Conservation (phyloP, 495 filamentous ascomycete genomes). For the Hapsidospora chrysogenum region DNA sequence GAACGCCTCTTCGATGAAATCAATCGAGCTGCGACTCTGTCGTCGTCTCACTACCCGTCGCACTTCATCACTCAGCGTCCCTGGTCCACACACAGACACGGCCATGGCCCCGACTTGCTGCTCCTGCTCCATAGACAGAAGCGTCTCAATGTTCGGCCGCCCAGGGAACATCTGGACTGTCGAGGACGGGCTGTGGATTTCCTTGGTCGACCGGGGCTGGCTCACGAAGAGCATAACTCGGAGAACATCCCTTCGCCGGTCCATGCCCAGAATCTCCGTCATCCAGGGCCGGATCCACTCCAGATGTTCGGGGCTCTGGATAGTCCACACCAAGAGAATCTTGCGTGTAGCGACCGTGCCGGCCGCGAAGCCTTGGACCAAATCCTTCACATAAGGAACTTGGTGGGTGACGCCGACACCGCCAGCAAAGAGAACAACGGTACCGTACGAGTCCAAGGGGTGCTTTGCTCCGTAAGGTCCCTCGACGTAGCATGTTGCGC, state of each 20-base stretch:
- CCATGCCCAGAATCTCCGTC: slow-evolving; percentile 80
- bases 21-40: slow-evolving; percentile 49
- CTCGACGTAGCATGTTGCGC: slow-evolving; percentile 51
- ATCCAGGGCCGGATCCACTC: slow-evolving; percentile 93
- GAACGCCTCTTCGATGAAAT: slow-evolving; percentile 93
- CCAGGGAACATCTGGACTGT: slow-evolving; percentile 78
- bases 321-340: slow-evolving; percentile 77
- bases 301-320: slow-evolving; percentile 74
- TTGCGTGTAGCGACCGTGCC: slow-evolving; percentile 60
- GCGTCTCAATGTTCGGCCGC: slow-evolving; percentile 42
- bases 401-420: slow-evolving; percentile 85
- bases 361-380: slow-evolving; percentile 51
- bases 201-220: slow-evolving; percentile 58
- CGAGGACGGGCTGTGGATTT: slow-evolving; percentile 65
- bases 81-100: slow-evolving; percentile 81
- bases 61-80: slow-evolving; percentile 79
- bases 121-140: slow-evolving; percentile 66
- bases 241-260: slow-evolving; percentile 64
- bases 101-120: slow-evolving; percentile 64
- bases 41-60: slow-evolving; percentile 49
- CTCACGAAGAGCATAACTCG: slow-evolving; percentile 81
- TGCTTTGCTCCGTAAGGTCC: slow-evolving; percentile 66
- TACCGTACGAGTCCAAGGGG: slow-evolving; percentile 62
- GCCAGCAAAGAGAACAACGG: slow-evolving; percentile 70
- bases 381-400: slow-evolving; percentile 57